Evolutionary conservation across 768 basidiomycete species (phyloP), one percentile per base, ranked within the genome.

Genomic region (Lentinus tigrinus): DNA sequence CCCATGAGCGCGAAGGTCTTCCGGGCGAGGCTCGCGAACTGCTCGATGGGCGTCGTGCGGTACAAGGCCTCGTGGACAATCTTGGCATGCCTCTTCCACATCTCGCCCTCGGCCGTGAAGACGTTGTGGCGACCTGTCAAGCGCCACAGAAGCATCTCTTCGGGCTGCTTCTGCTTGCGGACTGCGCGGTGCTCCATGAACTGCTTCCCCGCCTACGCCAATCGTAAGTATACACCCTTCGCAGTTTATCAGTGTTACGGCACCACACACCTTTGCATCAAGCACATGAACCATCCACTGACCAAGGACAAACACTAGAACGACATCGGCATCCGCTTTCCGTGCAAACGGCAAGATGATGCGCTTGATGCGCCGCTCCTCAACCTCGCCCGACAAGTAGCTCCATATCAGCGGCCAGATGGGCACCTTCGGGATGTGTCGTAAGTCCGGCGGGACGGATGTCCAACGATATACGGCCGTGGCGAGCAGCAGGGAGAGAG

Each of bases 231-330:
- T n/a, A n/a, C n/a, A n/a, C n/a, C n/a, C 11, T 53, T 19, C 40
- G 39, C 17, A 10, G 9, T 21, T 11, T 11, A 23, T 16, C 23
- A 14, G n/a, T n/a, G n/a, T n/a, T n/a, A n/a, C n/a, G n/a, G n/a
- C n/a, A n/a, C n/a, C n/a, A 11, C 49, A 28, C 19, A 75, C 77
- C 53, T 72, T 64, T 2, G 57, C 55, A 39, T 77, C 76, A 11
- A 77, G 54, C 19, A 78, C 66, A 39, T 78, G 77, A 36, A 78
- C 67, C 36, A 71, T 71, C 77, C 77, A 78, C 61, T 69, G 64
- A n/a, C 77, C 76, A 4, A 77, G 67, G 49, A 70, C 68, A 60
- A 69, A 78, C 2, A 77, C 75, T 2, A 74, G 57, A 3, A 76
- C 74, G 34, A 75, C 70, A 16, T 70, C 70, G 38, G 72, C 70